phyloP scores from a whole-genome alignment of 1,139 yeast species.

The Sugiyamaella pinicola region DNA sequence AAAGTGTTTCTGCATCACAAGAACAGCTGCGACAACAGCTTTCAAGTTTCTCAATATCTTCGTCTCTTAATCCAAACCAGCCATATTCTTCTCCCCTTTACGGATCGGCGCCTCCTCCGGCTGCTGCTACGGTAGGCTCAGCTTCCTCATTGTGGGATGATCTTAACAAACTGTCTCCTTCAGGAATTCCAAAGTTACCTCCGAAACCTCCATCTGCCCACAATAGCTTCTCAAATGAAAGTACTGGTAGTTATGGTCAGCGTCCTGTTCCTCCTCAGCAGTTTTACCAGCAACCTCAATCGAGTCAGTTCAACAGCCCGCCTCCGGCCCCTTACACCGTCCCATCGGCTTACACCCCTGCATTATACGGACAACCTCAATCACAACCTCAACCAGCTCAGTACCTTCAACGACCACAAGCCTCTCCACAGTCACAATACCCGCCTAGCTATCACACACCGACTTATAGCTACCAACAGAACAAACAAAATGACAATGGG shows the following conservation, averaged over 20 bases:
- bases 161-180: constrained; percentile 19
- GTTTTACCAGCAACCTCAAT: constrained; percentile 3
- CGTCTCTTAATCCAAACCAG: constrained; percentile 16
- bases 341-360: constrained; percentile 40
- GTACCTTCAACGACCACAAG: constrained; percentile 57
- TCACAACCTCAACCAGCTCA: constrained; percentile 19
- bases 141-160: constrained; percentile 27
- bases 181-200: constrained; percentile 27
- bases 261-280: constrained; percentile 20
- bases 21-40: constrained; percentile 35
- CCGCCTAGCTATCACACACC: constrained; percentile 10
- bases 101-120: constrained; percentile 17
- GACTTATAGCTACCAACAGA: constrained; percentile 22
- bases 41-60: constrained; percentile 31
- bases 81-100: constrained; percentile 21
- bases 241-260: constrained; percentile 15
- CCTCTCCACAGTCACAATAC: constrained; percentile 6
- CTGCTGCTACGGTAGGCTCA: constrained; percentile 17
- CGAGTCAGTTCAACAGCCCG: constrained; percentile 27
- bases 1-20: constrained; percentile 26
- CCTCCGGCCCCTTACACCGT: constrained; percentile 34
- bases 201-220: constrained; percentile 30
- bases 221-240: constrained; percentile 16
- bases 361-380: constrained; percentile 31
- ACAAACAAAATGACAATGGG: constrained; percentile 9